Evolutionary conservation across 768 basidiomycete genomes (phyloP), one percentile per base, ranked within the genome.

Genomic region (Termitomyces bulborhizus): DNA sequence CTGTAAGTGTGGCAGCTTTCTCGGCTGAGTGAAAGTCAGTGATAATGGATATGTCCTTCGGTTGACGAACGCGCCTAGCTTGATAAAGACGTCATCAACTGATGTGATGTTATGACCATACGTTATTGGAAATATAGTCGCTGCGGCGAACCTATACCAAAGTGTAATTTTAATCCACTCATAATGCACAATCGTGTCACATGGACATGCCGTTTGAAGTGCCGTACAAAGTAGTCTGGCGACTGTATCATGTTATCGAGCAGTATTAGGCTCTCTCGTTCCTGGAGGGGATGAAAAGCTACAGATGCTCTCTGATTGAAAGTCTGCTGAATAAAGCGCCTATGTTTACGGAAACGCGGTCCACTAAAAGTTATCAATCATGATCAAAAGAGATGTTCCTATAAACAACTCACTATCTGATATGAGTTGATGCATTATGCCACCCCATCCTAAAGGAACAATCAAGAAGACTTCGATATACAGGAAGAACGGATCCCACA

Each of bases 261-360:
- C 46, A 79, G 68, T 18, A 67, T 68, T n/a, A 72, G 57, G 7
- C 69, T 67, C 59, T 77, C 76, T 64, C 72, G 71, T 59, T 71
- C 66, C 59, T 78, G 77, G 4, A 79, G 64, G 31, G 75, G 73
- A 26, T 66, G 70, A 58, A 76, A 72, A 51, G 64, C 63, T 52
- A 63, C 48, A n/a, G 72, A 62, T 16, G 74, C 73, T 54, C 69
- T 68, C 46, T 73, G 71, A 62, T 79, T 79, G 62, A 81, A 81
- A 31, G 69, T 66, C 57, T 76, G 71, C 50, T 79, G 76, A 40
- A 79, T 75, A 59, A 76, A 78, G 15, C 78, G 75, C 45, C 78
- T 73, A 63, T 80, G 79, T 65, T 74, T 79, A 56, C 79, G 70
- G 63, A 80, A 78, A 41, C 75, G 71, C n/a, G 73, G 75, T 34